A percentile compares a stretch with the other conserved stretches of the same genome.
These are phyloP conservation scores for Boechera stricta DNA, from an alignment of 345 rosid genomes.

Conservation along the genomic window DNA sequence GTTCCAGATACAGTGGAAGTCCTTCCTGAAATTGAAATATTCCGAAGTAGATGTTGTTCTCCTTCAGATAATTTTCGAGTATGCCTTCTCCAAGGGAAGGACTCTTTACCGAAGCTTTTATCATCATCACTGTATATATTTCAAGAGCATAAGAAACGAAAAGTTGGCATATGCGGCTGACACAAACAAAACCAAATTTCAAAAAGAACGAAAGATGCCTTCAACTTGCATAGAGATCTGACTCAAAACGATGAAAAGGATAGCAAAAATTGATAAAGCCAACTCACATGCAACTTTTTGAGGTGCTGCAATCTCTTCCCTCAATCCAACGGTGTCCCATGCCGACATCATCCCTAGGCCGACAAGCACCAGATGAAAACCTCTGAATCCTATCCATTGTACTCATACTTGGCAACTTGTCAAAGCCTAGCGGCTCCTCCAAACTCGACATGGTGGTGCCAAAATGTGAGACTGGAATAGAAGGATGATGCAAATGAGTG, in stretches of 20 bases:
- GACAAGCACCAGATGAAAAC: slow-evolving; percentile 86
- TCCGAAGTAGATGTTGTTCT: slow-evolving; percentile 50
- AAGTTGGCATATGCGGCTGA: slow-evolving; percentile 6
- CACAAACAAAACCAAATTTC: background rate
- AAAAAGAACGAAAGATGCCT: slow-evolving; percentile 3
- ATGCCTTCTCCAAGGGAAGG: slow-evolving; percentile 84
- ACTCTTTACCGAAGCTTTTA: slow-evolving; percentile 57
- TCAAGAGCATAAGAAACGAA: slow-evolving; percentile 12
- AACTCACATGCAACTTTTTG: slow-evolving; percentile 75
- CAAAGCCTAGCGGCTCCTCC: slow-evolving; percentile 90
- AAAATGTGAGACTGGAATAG: slow-evolving; percentile 48
- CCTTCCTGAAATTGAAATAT: slow-evolving; percentile 53
- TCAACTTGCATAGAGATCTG: background rate
- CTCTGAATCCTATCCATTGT: slow-evolving; percentile 83
- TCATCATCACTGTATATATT: slow-evolving; percentile 65
- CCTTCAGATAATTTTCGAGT: slow-evolving; percentile 56
- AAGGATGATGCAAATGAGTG: slow-evolving; percentile 46
- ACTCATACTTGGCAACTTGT: slow-evolving; percentile 92
- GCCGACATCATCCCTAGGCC: slow-evolving; percentile 70
- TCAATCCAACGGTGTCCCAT: slow-evolving; percentile 89
- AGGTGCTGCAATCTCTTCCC: slow-evolving; percentile 80
- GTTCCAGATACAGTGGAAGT: slow-evolving; percentile 40
- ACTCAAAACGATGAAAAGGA: background rate
- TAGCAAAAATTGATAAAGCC: background rate
- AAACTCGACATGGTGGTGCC: slow-evolving; percentile 86